These are phyloP conservation scores for Acanthamoeba castellanii DNA, from an alignment of 208 protist species.

Conservation along the genomic window DNA sequence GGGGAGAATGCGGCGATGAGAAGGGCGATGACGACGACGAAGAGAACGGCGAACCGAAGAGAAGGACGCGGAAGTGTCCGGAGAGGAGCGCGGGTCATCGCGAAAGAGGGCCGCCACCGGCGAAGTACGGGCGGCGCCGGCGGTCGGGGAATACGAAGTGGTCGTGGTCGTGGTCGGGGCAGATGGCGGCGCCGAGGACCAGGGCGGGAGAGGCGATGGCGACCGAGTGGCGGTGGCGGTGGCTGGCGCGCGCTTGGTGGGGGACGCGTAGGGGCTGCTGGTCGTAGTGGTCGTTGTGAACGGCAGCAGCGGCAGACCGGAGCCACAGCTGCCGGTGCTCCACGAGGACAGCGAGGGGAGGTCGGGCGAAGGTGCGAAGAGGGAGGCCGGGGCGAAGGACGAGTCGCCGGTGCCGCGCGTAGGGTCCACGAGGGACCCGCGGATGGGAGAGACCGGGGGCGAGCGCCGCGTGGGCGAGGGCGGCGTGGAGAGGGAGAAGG, in stretches of 20 bases:
- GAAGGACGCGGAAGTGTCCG: not conserved
- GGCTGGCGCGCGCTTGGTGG: not conserved
- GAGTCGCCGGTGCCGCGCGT: not conserved
- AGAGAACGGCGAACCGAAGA: not conserved
- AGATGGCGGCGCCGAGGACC: no score
- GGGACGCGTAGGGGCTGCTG: not conserved
- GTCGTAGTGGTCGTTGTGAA: not conserved
- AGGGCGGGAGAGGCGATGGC: no score
- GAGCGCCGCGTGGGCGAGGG: not conserved
- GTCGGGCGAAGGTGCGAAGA: not conserved
- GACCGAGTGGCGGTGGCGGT: not conserved
- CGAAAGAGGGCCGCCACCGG: not conserved
- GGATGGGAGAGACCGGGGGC: not conserved
- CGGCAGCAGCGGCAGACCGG: no score
- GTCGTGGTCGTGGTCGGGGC: no score
- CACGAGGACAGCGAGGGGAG: not conserved
- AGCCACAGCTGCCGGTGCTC: no score
- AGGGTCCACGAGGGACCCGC: not conserved
- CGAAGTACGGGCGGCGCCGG: not conserved
- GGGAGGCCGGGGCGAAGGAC: not conserved
- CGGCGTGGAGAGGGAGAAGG: slow-evolving; percentile 39
- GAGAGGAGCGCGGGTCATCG: not conserved
- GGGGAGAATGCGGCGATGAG: not conserved
- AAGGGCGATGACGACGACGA: not conserved
- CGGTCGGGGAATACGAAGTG: no score